Base-by-base conservation (phyloP, 495 filamentous ascomycete genomes). In the Aspergillus heteromorphus region DNA sequence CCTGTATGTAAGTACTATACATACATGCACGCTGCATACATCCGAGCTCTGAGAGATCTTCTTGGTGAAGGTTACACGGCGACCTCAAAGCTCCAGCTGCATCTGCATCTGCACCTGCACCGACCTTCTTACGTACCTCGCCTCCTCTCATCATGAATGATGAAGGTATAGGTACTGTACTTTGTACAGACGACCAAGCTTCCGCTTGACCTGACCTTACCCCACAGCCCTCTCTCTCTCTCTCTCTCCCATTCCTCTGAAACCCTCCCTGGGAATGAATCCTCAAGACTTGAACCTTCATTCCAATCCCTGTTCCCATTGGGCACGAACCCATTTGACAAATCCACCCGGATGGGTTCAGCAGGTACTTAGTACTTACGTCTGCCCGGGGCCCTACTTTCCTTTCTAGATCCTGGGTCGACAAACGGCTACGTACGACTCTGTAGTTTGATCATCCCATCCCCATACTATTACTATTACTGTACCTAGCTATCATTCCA, bases 251-350 rank as follows among this genome's bases (percentile, higher is more conserved):
- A 43, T 43, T 23, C 40, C 17, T 23, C 17, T 27, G 23, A 7
- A 27, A 27, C 23, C 23, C 23, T 6, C 40, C 17, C 0, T 17
- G 21, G 19, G 43, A 13, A 43, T 48, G 25, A 43, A 41, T 40
- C 36, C 50, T 43, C 53, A 40, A 7, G 6, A 50, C 19, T 18
- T 14, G 25, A 54, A 56, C 47, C 23, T 59, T 45, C 50, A 40
- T 56, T 58, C 53, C 53, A 40, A 56, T 25, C 25, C 53, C 47
- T 48, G 47, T 45, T 54, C 36, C 38, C 50, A 57, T 62, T 56
- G 56, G 60, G 56, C 56, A 54, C 42, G 51, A 54, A 54, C 45
- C 48, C 49, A 49, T 52, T 29, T 17, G 29, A 21, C 49, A 23
- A 47, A 54, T 52, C 55, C 51, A 61, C 36, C 45, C 51, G 38